Conservation (phyloP, 805 yeast species). For the Lipomyces lipofer region DNA sequence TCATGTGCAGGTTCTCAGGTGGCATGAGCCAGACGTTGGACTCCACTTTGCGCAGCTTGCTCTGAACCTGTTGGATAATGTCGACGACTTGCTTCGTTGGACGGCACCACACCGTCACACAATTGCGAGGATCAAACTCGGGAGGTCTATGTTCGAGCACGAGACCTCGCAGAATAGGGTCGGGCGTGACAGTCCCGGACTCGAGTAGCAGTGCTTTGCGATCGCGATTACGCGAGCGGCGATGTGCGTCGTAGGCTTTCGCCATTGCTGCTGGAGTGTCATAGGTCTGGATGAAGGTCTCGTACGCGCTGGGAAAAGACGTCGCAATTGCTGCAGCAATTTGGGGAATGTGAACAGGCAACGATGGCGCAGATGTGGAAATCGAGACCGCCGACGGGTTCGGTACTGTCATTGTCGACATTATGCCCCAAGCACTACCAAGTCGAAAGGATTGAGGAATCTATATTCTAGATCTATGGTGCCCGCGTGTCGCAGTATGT, state of each 20-base stretch:
- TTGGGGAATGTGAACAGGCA: background rate
- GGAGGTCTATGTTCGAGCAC: conserved; percentile 23
- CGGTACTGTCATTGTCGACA: background rate
- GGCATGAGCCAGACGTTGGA: conserved; percentile 33
- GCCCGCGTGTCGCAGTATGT: too few species aligned
- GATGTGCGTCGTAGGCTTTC: conserved; percentile 25
- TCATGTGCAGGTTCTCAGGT: conserved; percentile 29
- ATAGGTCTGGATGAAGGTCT: conserved; percentile 15
- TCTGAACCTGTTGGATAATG: conserved; percentile 17
- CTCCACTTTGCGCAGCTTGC: conserved; percentile 9
- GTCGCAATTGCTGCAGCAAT: background rate
- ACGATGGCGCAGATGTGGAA: background rate
- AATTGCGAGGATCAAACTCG: conserved; percentile 29
- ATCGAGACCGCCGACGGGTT: background rate
- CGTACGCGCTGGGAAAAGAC: conserved; percentile 13
- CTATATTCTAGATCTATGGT: too few species aligned
- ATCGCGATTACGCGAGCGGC: conserved; percentile 19
- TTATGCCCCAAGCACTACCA: too few species aligned
- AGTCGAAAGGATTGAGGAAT: too few species aligned
- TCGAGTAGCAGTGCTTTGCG: conserved; percentile 6
- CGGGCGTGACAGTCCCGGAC: conserved; percentile 19
- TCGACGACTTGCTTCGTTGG: conserved; percentile 18
- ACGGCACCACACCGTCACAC: conserved; percentile 27
- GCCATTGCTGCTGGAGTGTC: conserved; percentile 10
- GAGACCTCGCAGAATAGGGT: conserved; percentile 23